Evolutionary conservation across 1,139 yeast genomes (phyloP), one percentile per base, ranked within the genome.

Genomic region (Hansenula sp.): DNA sequence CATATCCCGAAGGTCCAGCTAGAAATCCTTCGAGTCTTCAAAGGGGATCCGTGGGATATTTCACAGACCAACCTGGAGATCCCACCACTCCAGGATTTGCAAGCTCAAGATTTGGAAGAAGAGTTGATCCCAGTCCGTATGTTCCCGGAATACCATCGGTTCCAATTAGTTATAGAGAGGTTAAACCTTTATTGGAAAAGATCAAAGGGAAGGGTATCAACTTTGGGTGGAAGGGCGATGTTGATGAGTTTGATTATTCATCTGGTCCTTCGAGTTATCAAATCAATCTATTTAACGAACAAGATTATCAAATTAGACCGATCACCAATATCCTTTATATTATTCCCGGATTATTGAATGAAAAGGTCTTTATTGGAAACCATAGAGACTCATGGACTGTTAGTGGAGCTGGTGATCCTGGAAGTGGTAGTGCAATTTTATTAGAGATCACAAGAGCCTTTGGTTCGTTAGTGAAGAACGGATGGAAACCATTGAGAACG

Each of bases 21-120:
- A 62, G 79, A 42, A 69, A 69, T 44, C 67, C 69, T 8, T 55
- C 62, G 39, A 61, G 68, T 25, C 72, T 79, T 31, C 77, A 76
- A 58, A 68, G 84, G 56, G 82, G 77, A 6, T 72, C 84, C 13
- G 83, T 77, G 1, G 81, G 73, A 49, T 79, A 71, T 50, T 70
- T 80, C 45, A 76, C 80, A 6, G 79, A 76, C 29, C 66, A 65
- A 28, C 88, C 89, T 0, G 91, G 91, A 19, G 91, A 84, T 58
- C 91, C 91, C 33, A 81, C 90, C 1, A 81, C 84, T 34, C 81
- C 86, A 2, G 76, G 75, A 4, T 71, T 67, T 63, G 62, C 78
- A n/a, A 56, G 55, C 25, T 52, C 57, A 3, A 49, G 59, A 19
- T 58, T 62, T 34, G 65, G 67, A 9, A 68, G 63, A 43, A 57